Base-by-base conservation (phyloP, 1,139 yeast genomes). In the Candida tetrigidarum region DNA sequence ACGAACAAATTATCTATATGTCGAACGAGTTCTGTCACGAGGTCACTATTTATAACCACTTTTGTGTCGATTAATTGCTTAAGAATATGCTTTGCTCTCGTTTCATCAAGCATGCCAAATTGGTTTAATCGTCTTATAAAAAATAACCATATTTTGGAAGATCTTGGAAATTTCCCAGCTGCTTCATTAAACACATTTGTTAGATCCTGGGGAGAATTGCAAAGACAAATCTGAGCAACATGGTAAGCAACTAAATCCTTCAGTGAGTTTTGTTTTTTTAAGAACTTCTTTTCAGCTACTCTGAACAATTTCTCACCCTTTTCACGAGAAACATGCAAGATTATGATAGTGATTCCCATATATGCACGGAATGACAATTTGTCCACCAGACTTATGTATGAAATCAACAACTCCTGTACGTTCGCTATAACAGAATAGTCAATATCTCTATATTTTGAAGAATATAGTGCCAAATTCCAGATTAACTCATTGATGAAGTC, bases 321-420 rank as follows among this genome's bases (percentile, higher is more conserved):
- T 5, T 44, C 55, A 5, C 39, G 44, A 1, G 72, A 66, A 5
- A 62, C 54, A 19, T 52, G 41, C 4, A 59, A 53, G 6, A 73
- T 57, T 0, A 72, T 66, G 19, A 72, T 49, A 0, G 66, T 67
- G 1, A 74, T 61, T 0, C 78, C 80, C 68, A 74, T 62, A 43
- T 66, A 63, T 1, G 74, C 74, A 34, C 58, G 53, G n/a, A 71
- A 57, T 18, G 54, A 52, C 8, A 73, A 53, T 2, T 52, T 50
- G 5, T 22, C 42, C 26, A 25, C 12, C 26, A 16, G 35, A 5
- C 18, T 39, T 22, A 67, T 43, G 15, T 50, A 39, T 25, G 56
- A 54, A 10, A 71, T 66, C 26, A 71, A 44, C 3, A 48, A 34
- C 46, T 71, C 76, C 46, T 72, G 78, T 0, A 68, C 35, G 37